Evolutionary conservation across 2,329 filamentous ascomycete genomes (phyloP), one percentile per base, ranked within the genome.

Genomic region (Colletotrichum sp.): DNA sequence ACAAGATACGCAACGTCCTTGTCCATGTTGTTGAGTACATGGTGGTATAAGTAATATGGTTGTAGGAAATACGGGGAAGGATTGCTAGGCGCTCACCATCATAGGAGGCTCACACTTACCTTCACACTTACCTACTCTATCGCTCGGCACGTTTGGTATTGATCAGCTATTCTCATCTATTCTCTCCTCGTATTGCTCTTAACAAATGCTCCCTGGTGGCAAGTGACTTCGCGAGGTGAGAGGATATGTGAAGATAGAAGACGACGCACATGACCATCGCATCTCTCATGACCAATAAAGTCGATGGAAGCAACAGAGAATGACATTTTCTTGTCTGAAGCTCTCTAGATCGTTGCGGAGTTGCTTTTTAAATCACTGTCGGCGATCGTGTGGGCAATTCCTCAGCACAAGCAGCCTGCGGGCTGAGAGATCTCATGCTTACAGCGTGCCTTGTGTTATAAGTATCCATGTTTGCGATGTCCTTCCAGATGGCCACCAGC

Each of bases 51-150:
- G n/a, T n/a, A n/a, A n/a, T n/a, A n/a, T n/a, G n/a, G n/a, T n/a
- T n/a, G n/a, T n/a, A n/a, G n/a, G n/a, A n/a, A n/a, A n/a, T n/a
- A n/a, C n/a, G n/a, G n/a, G n/a, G n/a, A n/a, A n/a, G n/a, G n/a
- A n/a, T n/a, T 6, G 19, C 19, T 49, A 3, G 9, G 2, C 44
- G n/a, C 0, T 13, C 11, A 6, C 6, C 44, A 5, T 52, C n/a
- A 22, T 2, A 13, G 5, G 8, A n/a, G 6, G 3, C 8, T 49
- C 1, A 12, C 0, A 49, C 36, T n/a, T 3, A n/a, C n/a, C n/a
- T n/a, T n/a, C n/a, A n/a, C n/a, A n/a, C n/a, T n/a, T n/a, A n/a
- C n/a, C n/a, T n/a, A n/a, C 11, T 13, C 11, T 52, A 5, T 25
- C 6, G 1, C 11, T 9, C n/a, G 3, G 11, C 12, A 13, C 12